Percentiles rank a stretch among this genome's conserved stretches.
These are phyloP conservation scores for Colletotrichum aenigma DNA, from an alignment of 2,329 filamentous ascomycete genomes.

Conservation along the genomic window DNA sequence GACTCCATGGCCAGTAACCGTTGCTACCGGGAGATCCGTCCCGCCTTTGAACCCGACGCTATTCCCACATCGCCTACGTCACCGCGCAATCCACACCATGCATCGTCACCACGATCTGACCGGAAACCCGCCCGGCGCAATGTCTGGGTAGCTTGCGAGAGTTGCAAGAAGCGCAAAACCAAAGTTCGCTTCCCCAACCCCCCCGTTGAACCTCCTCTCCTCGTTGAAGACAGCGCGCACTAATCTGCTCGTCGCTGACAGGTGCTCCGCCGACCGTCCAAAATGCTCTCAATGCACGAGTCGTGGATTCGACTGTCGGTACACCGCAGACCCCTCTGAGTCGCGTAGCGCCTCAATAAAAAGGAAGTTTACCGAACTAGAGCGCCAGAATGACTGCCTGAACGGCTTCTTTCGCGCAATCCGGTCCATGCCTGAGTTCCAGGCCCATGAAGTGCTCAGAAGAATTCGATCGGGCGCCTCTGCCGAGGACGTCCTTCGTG, in stretches of 20 bases:
- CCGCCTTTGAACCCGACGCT: not conserved
- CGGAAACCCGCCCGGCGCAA: not conserved
- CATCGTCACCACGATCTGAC: not conserved
- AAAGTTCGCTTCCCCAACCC: not conserved
- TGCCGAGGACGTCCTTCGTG: not conserved
- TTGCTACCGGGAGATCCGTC: not conserved
- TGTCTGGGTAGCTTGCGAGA: not conserved
- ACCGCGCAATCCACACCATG: not conserved
- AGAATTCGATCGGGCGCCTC: not conserved
- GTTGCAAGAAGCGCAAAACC: not conserved
- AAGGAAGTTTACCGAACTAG: not conserved
- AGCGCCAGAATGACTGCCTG: not conserved
- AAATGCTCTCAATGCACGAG: constrained; percentile 38
- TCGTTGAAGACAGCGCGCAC: not conserved
- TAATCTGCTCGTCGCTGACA: constrained; percentile 16
- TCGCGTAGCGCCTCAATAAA: not conserved
- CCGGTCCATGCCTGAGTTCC: not conserved
- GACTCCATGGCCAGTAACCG: not conserved
- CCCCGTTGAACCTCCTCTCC: not conserved
- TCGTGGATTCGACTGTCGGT: constrained; percentile 39
- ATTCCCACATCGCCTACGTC: not conserved
- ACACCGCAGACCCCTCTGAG: constrained; percentile 33
- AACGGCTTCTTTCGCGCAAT: not conserved
- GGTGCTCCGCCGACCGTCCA: constrained; percentile 45
- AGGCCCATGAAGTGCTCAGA: not conserved